phyloP scores from a whole-genome alignment of 306 rosid genomes.

The Citrullus mucosospermus region DNA sequence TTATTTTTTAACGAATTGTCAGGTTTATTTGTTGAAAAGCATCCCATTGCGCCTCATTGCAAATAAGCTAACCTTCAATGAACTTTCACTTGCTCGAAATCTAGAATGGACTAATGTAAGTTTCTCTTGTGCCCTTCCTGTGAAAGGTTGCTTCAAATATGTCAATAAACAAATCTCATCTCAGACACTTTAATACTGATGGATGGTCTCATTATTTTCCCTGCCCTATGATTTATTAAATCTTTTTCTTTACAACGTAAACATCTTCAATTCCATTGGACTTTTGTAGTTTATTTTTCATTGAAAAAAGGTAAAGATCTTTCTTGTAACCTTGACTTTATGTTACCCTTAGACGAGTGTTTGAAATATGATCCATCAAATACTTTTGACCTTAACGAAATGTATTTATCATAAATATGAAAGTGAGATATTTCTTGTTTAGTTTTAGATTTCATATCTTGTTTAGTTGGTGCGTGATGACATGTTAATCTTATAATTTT shows the following conservation, averaged over 20 bases:
- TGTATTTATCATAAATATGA: not conserved
- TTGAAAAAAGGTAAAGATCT: not conserved
- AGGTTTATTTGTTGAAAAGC: conserved; percentile 41
- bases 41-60: conserved; percentile 35
- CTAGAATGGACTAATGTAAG: conserved; percentile 51
- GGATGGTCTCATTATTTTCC: not conserved
- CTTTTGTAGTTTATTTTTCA: not conserved
- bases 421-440: not conserved
- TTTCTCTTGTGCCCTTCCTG: not conserved
- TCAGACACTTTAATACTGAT: not conserved
- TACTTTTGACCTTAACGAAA: not conserved
- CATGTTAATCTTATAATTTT: not conserved
- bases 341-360: not conserved
- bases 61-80: conserved; percentile 28
- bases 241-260: not conserved
- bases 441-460: not conserved
- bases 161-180: not conserved
- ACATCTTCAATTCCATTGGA: not conserved
- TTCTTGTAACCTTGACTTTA: not conserved
- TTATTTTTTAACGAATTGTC: not conserved
- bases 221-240: not conserved
- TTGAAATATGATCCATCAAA: not conserved
- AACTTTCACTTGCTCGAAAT: conserved; percentile 25
- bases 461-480: not conserved
- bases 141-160: not conserved